Evolutionary conservation across 441 rosid genomes (phyloP), one percentile per base, ranked within the genome.

Genomic region (Pelargonium cotyledonis): DNA sequence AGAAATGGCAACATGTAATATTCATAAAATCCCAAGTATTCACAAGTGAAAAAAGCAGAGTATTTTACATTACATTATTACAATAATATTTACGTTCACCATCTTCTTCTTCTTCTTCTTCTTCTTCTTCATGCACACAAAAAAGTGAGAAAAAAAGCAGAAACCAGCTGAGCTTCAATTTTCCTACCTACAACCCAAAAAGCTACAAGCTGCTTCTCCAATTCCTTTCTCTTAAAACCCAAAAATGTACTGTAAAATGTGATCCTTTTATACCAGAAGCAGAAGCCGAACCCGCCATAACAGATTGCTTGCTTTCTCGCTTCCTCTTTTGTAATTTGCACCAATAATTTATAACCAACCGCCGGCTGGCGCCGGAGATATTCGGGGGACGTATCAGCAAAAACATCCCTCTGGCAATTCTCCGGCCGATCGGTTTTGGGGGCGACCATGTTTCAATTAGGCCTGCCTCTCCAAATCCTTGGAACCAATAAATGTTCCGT

Each of bases 401-500:
- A 2, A 14, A 51, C 18, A 51, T 51, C 57, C 57, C 57, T 51
- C 57, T 3, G 57, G 57, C 57, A 51, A 51, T n/a, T 51, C 57
- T 51, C 57, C 57, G 57, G 57, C 18, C 16, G 7, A 2, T 49
- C 49, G 49, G 15, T 29, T 29, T 29, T 2, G 55, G 55, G 55
- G 55, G 55, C 55, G 55, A n/a, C 55, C 55, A 49, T 49, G 11
- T 11, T 49, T n/a, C 55, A n/a, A 47, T 47, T n/a, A 47, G 55
- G 55, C 55, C 55, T 47, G 55, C 14, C n/a, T 4, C n/a, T 12
- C 15, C 55, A 47, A 47, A 4, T 47, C 55, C 55, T 80, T 80
- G 4, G 82, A 76, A 53, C 75, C 65, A 1, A 92, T 76, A 76
- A 92, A 92, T 0, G 97, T 88, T 46, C 96, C 97, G 38, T 92